Evolutionary conservation across 768 basidiomycete species (phyloP), one percentile per base, ranked within the genome.

Genomic region (Trametes sanguinea): DNA sequence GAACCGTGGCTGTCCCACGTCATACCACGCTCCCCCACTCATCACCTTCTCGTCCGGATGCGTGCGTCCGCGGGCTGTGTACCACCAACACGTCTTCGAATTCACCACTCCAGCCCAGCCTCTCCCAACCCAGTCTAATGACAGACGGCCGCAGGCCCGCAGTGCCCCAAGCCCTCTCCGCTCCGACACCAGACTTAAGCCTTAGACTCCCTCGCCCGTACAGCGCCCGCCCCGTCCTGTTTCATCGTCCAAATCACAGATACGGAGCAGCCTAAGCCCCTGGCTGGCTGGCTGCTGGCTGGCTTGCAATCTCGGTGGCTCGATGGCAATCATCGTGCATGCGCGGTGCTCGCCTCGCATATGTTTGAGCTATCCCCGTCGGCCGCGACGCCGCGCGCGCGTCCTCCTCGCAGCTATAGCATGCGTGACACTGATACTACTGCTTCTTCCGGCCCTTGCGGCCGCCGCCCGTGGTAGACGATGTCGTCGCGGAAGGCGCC

Each of bases 361-460:
- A 22, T 22, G 22, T 22, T 22, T 22, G 43, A 17, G 10, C n/a
- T 44, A 17, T 6, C 17, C n/a, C 17, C 22, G 27, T 47, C 6
- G 45, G 6, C 6, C 22, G 17, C 45, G 45, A 17, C 17, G 27
- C n/a, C 27, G 17, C 6, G n/a, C 45, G 27, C 45, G 51, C 7
- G 32, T 33, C 29, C n/a, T 54, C 29, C 22, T 2, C 47, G 27
- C 10, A 30, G 11, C 35, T 6, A 37, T 11, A 2, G 35, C 22
- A 46, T 22, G 17, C 17, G 29, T 27, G 6, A 47, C 29, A n/a
- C 11, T n/a, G 6, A 16, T 44, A 13, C 45, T 51, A 58, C 60
- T 76, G 76, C 64, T 79, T 79, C 69, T 78, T 79, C 65, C 78
- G 73, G 42, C 78, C 77, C 67, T 79, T 79, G 29, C 78, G 77